phyloP scores from a whole-genome alignment of 106 monocot species.

The Dendrobium officinale region DNA sequence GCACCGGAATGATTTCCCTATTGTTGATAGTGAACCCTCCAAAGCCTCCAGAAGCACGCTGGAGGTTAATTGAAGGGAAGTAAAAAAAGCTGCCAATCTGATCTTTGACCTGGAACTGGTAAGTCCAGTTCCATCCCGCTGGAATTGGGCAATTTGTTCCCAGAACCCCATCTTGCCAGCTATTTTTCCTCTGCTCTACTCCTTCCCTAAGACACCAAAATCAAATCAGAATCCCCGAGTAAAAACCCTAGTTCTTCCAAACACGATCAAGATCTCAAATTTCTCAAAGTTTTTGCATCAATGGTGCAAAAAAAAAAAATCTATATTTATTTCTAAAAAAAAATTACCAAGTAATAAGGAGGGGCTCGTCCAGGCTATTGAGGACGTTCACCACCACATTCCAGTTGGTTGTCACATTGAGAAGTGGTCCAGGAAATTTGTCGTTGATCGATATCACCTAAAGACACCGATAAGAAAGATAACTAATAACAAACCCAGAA shows the following conservation, averaged over 20 bases:
- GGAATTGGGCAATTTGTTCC: slow-evolving; percentile 95
- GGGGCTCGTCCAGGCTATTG: slow-evolving; percentile 71
- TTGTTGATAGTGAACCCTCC: slow-evolving; percentile 82
- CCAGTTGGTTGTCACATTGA: slow-evolving; percentile 82
- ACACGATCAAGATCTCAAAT: neutral
- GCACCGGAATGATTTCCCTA: slow-evolving; percentile 56
- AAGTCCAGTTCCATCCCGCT: slow-evolving; percentile 89
- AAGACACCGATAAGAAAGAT: neutral
- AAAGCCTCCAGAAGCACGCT: slow-evolving; percentile 80
- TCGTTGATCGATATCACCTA: slow-evolving; percentile 76
- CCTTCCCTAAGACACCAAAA: slow-evolving; percentile 47
- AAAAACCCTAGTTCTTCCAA: neutral
- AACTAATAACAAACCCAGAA: neutral
- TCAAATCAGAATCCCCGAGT: neutral
- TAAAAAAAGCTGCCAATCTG: slow-evolving; percentile 95
- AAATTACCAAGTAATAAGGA: slow-evolving; percentile 71
- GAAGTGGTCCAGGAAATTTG: slow-evolving; percentile 73
- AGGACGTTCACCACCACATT: slow-evolving; percentile 78
- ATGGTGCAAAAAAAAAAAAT: neutral
- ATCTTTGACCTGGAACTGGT: slow-evolving; percentile 95
- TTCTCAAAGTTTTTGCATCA: too few species aligned
- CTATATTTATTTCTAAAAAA: neutral
- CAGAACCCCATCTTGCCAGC: slow-evolving; percentile 89
- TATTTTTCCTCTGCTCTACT: slow-evolving; percentile 74
- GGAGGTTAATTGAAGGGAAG: slow-evolving; percentile 64